A percentile compares a stretch with the other conserved stretches of the same genome.
These are phyloP conservation scores for Solanum hybrid DNA, from an alignment of 305 asterid genomes.

Conservation along the genomic window DNA sequence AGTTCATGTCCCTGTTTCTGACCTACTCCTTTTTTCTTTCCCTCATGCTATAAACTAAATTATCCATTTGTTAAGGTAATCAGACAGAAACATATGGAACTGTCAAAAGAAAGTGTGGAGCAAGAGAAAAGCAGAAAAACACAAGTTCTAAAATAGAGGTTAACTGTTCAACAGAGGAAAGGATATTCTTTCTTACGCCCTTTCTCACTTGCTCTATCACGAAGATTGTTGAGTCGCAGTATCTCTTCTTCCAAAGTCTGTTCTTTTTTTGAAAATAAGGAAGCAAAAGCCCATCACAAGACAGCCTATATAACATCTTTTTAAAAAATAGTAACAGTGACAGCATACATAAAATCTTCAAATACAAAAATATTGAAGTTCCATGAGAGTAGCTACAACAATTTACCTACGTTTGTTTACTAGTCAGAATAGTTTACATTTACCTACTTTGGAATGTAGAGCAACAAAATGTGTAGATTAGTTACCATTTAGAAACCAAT, in stretches of 20 bases:
- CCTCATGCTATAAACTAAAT: neutral
- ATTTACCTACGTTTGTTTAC: neutral
- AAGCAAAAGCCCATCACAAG: neutral
- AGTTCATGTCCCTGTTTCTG: neutral
- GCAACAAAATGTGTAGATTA: neutral
- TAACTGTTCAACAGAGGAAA: conserved; percentile 35
- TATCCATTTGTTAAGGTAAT: neutral
- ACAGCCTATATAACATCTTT: neutral
- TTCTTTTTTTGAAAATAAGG: conserved; percentile 6
- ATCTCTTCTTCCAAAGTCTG: conserved; percentile 74
- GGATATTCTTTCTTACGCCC: conserved; percentile 89
- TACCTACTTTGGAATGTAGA: neutral
- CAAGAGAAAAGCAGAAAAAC: neutral
- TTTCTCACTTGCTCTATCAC: conserved; percentile 77
- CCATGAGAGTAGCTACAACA: neutral
- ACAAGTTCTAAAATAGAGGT: neutral
- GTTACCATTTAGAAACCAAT: neutral
- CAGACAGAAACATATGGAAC: neutral
- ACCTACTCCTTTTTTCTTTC: neutral
- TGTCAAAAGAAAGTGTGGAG: neutral
- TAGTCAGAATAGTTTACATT: neutral
- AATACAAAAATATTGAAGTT: neutral
- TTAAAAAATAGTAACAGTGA: neutral
- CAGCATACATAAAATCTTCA: neutral
- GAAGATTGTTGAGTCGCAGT: conserved; percentile 60